Conservation (phyloP, 2,329 filamentous ascomycete species). For the Phyllosticta paracitricarpa region DNA sequence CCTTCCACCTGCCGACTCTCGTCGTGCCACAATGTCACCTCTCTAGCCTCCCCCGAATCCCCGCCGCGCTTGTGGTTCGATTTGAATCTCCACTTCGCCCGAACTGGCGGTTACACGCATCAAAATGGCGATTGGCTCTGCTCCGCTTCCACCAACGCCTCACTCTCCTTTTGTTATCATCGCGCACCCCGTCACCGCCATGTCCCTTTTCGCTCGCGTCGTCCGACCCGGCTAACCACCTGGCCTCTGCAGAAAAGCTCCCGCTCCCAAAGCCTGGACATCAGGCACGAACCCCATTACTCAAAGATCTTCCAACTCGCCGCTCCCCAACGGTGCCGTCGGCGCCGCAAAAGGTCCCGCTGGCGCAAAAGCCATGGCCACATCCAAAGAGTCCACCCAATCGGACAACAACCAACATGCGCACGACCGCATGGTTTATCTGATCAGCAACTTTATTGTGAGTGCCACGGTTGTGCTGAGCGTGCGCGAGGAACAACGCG, state of each 20-base stretch:
- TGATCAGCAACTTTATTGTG: conserved; percentile 51
- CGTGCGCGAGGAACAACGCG: background rate
- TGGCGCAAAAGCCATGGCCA: conserved; percentile 26
- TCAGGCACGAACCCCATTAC: conserved; percentile 52
- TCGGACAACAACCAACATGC: conserved; percentile 36
- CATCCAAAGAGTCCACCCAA: conserved; percentile 19
- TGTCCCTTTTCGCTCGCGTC: conserved; percentile 1
- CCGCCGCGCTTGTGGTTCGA: conserved; percentile 9
- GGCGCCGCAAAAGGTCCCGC: conserved; percentile 30
- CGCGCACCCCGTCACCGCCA: conserved; percentile 5
- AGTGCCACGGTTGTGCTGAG: conserved; percentile 18
- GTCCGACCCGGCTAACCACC: background rate
- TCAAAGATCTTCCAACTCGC: conserved; percentile 37
- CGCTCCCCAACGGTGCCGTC: conserved; percentile 40
- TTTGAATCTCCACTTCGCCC: conserved; percentile 7
- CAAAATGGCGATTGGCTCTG: conserved; percentile 5
- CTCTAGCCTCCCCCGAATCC: conserved; percentile 1
- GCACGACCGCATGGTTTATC: conserved; percentile 49
- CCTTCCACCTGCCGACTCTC: conserved; percentile 3
- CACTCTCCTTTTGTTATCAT: conserved; percentile 9
- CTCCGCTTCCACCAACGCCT: conserved; percentile 7
- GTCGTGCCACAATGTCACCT: conserved; percentile 9
- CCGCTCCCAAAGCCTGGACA: conserved; percentile 50
- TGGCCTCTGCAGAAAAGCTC: conserved; percentile 34
- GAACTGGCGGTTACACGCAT: conserved; percentile 9